Evolutionary conservation across 106 monocot species (phyloP).

Genomic region (Apostasia ramifera): DNA sequence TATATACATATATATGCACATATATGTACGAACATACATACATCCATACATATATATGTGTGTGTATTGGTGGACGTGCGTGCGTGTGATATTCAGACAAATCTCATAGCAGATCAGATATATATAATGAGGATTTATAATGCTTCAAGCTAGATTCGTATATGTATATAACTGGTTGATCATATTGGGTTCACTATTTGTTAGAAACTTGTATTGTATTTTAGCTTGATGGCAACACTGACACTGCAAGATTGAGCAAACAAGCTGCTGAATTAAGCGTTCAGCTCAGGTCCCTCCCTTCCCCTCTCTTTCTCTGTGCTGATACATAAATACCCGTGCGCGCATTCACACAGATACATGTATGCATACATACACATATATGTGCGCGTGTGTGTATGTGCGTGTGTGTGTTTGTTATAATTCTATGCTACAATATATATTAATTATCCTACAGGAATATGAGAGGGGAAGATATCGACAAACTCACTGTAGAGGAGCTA

Average conservation of each 20-base stretch:
- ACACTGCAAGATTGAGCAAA: constrained; percentile 26
- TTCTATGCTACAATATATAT: not conserved
- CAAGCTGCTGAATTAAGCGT: constrained; percentile 31
- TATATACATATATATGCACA: no score
- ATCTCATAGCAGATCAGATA: no score
- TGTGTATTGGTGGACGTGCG: no score
- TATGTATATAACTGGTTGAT: no score
- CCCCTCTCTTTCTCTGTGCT: not conserved
- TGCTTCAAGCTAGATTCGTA: no score
- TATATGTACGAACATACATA: no score
- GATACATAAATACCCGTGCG: no score
- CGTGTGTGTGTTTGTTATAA: not conserved
- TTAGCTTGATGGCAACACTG: constrained; percentile 1
- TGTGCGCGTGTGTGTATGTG: not conserved
- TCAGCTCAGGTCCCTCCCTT: constrained; percentile 24
- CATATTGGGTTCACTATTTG: no score
- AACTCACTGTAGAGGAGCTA: constrained; percentile 31
- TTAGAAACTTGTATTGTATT: not conserved
- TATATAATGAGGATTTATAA: no score
- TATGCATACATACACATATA: no score
- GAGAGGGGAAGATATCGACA: constrained; percentile 51
- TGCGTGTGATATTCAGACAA: no score
- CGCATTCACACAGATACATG: not conserved
- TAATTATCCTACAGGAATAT: constrained; percentile 22
- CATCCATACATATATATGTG: no score